Base-by-base conservation (phyloP, 2,329 filamentous ascomycete genomes). In the Botrytis fragariae region DNA sequence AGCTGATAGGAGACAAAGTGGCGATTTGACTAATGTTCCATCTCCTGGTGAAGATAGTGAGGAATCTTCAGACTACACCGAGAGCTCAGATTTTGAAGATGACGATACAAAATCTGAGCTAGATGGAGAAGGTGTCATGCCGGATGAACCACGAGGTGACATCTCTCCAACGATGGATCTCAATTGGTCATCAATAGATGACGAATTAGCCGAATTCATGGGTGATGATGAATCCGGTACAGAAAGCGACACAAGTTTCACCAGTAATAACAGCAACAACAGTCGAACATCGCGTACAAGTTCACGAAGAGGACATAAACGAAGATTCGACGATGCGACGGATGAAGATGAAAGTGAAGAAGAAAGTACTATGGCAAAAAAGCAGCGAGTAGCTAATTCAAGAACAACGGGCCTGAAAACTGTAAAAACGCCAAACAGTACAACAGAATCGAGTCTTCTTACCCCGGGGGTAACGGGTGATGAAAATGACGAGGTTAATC, bases 151-250 rank as follows among this genome's bases (percentile, higher is more conserved):
- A 16, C 86, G 87, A 67, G 84, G 80, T 62, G 85, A 85, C 8
- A 85, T 82, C 2, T 85, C 86, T 29, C 88, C 87, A 3, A 87
- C 90, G 74, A 87, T 90, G 69, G 86, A 86, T 69, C 81, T 90
- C 72, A 87, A 93, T 79, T 91, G 90, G 85, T 87, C 85, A 7
- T 86, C 84, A 16, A 87, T 88, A 2, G 90, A 94, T 76, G 90
- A 92, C 74, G 94, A 97, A 79, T 84, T 97, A 16, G 89, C 88
- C 22, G 93, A 93, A 63, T 95, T 96, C 77, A 83, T 96, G 77
- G 87, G 87, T 16, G 83, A 84, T 9, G 87, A 84, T 12, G 87
- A 86, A 39, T 86, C 83, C 3, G 87, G 87, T 1, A 85, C 85
- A 61, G 86, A 85, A 20, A 78, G 77, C 35, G 75, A 74, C 10